These are phyloP conservation scores for Pichia sp. DNA, from an alignment of 1,139 yeast species.

Conservation along the genomic window DNA sequence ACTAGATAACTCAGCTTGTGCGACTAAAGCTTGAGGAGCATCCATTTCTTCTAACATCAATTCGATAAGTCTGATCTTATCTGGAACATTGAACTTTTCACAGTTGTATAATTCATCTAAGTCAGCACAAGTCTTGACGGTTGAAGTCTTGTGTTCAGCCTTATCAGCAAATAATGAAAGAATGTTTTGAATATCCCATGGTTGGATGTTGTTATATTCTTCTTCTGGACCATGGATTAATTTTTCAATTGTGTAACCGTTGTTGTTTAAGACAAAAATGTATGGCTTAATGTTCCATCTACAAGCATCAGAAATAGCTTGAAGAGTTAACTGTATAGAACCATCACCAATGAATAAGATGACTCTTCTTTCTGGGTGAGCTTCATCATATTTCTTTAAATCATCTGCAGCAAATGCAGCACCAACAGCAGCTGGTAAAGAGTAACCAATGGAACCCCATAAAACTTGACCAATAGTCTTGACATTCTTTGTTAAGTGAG, in stretches of 20 bases:
- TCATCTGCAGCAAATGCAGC: conserved; percentile 86
- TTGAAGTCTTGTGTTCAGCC: conserved; percentile 48
- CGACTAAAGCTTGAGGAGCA: conserved; percentile 71
- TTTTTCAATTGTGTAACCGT: conserved; percentile 88
- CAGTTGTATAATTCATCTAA: conserved; percentile 57
- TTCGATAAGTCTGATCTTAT: conserved; percentile 75
- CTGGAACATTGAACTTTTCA: conserved; percentile 53
- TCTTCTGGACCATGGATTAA: conserved; percentile 82
- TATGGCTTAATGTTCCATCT: conserved; percentile 81
- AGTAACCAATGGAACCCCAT: conserved; percentile 90
- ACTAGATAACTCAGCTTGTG: conserved; percentile 79
- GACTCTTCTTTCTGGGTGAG: conserved; percentile 52
- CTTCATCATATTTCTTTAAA: conserved; percentile 44
- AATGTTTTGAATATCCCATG: conserved; percentile 73
- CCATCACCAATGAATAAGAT: conserved; percentile 88
- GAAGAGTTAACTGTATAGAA: conserved; percentile 83
- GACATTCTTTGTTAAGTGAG: conserved; percentile 72
- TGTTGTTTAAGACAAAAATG: conserved; percentile 79
- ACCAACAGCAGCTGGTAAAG: conserved; percentile 84
- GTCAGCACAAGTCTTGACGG: conserved; percentile 65
- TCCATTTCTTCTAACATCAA: conserved; percentile 79
- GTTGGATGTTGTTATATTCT: conserved; percentile 74
- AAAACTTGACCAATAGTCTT: conserved; percentile 84
- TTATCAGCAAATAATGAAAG: conserved; percentile 73
- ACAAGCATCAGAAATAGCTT: conserved; percentile 82